Percentiles rank a stretch among this genome's conserved stretches.
Evolutionary conservation across 2,329 filamentous ascomycete species (phyloP).

Genomic region (Aspergillus quadricinctus): DNA sequence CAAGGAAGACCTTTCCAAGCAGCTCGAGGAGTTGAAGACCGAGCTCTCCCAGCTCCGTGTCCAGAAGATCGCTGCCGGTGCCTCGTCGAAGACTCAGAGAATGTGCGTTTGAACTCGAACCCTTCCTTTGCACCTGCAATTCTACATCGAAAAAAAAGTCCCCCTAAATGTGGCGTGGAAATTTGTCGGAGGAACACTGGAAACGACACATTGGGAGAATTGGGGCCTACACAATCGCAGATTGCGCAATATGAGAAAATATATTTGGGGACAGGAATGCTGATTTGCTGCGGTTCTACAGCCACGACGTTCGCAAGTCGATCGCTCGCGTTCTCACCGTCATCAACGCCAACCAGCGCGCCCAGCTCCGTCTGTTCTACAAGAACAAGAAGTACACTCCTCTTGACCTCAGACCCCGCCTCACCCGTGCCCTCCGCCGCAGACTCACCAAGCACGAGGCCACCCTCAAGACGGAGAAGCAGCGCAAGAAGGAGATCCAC

Average conservation of each 20-base stretch:
- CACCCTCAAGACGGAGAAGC: slow-evolving; percentile 80
- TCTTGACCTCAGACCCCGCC: slow-evolving; percentile 96
- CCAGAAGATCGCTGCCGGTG: slow-evolving; percentile 93
- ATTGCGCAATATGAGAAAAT: neutral
- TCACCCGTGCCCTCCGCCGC: slow-evolving; percentile 96
- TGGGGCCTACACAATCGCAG: neutral
- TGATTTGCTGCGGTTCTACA: slow-evolving; percentile 41
- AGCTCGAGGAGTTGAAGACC: slow-evolving; percentile 90
- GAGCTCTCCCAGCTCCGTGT: slow-evolving; percentile 96
- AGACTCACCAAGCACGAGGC: slow-evolving; percentile 89
- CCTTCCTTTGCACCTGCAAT: slow-evolving; percentile 2
- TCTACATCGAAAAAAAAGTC: neutral
- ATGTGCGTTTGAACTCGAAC: slow-evolving; percentile 64
- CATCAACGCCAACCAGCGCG: slow-evolving; percentile 99
- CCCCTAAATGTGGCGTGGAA: neutral
- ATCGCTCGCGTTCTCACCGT: slow-evolving; percentile 98
- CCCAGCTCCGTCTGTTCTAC: slow-evolving; percentile 98
- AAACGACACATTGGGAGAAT: neutral
- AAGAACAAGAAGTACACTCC: slow-evolving; percentile 99
- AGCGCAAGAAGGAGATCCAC: slow-evolving; percentile 91
- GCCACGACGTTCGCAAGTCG: slow-evolving; percentile 98
- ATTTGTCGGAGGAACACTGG: neutral
- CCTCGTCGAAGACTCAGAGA: slow-evolving; percentile 92
- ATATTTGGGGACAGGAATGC: slow-evolving; percentile 12
- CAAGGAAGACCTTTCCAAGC: slow-evolving; percentile 97